Evolutionary conservation across 768 basidiomycete genomes (phyloP).

Genomic region (Xerocomus spinulosus): DNA sequence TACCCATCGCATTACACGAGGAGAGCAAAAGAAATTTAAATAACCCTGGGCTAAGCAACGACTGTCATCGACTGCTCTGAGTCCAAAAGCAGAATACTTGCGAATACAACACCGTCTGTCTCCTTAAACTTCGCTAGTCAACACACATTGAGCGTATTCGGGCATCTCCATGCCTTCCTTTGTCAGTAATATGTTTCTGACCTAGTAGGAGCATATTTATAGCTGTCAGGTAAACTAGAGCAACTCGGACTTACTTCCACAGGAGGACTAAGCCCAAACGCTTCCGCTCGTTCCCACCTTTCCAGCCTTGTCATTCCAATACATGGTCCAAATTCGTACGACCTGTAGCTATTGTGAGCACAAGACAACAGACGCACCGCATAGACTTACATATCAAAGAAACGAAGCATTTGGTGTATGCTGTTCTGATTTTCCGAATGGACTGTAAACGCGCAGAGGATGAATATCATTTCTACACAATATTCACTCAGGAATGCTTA

Average conservation of each 20-base stretch:
- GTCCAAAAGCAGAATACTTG: background rate
- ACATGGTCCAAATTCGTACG: conserved; percentile 78
- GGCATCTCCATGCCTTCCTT: conserved; percentile 53
- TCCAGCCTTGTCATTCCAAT: conserved; percentile 76
- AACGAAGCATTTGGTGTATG: conserved; percentile 67
- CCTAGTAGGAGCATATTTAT: conserved; percentile 40
- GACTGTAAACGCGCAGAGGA: conserved; percentile 42
- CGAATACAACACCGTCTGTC: background rate
- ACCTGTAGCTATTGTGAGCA: conserved; percentile 37
- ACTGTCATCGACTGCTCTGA: background rate
- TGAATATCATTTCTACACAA: background rate
- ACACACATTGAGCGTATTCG: conserved; percentile 59
- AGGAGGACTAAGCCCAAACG: conserved; percentile 77
- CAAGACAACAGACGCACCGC: background rate
- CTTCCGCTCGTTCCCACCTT: conserved; percentile 81
- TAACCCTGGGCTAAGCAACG: too few relatives aligned
- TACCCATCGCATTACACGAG: conserved; percentile 1
- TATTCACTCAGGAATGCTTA: conserved; percentile 35
- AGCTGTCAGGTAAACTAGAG: background rate
- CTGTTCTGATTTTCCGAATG: conserved; percentile 58
- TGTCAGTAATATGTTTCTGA: conserved; percentile 72
- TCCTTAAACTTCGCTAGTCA: conserved; percentile 41
- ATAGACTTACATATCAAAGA: conserved; percentile 66
- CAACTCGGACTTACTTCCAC: conserved; percentile 48
- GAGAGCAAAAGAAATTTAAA: too few relatives aligned